Evolutionary conservation across 371 early-diverging fungal genomes (phyloP), one percentile per base, ranked within the genome.

Genomic region (Circinella minor): DNA sequence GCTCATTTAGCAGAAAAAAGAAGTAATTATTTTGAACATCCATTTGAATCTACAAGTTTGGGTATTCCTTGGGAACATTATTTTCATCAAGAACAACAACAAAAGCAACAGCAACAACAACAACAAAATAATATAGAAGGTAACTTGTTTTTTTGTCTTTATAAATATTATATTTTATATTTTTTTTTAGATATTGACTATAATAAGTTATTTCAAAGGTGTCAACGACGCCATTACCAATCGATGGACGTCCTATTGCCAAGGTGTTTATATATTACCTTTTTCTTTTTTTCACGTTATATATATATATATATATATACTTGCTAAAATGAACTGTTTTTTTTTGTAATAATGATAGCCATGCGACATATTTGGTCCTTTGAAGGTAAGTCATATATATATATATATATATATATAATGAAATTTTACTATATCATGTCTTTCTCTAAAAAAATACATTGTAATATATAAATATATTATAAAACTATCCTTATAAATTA

Each of bases 21-120:
- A 55, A 43, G 71, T 27, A 77, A 71, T 37, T 84, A 80, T 70
- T 81, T 83, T 61, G 81, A 81, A 57, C 78, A 78, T 55, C 80
- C 84, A 5, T 80, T 81, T 65, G 79, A 74, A 27, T 72, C 76
- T 3, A 78, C 57, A 17, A 13, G 27, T 27, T 27, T 27, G 27
- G 27, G 27, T 27, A 27, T 27, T 27, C 27, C 27, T 27, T 27
- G 27, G 27, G 27, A 27, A 27, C 27, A 27, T 27, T 27, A 27
- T 27, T 57, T 57, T 11, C 34, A 13, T 54, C 20, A 6, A 18
- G 6, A 6, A n/a, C 54, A 3, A n/a, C 54, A n/a, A n/a, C n/a
- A n/a, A n/a, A n/a, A n/a, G n/a, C n/a, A n/a, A n/a, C n/a, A n/a
- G n/a, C n/a, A n/a, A n/a, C 15, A 54, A 5, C 14, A 13, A 54